Evolutionary conservation across 768 basidiomycete species (phyloP).

Genomic region (Phanerodontia chrysosporium): DNA sequence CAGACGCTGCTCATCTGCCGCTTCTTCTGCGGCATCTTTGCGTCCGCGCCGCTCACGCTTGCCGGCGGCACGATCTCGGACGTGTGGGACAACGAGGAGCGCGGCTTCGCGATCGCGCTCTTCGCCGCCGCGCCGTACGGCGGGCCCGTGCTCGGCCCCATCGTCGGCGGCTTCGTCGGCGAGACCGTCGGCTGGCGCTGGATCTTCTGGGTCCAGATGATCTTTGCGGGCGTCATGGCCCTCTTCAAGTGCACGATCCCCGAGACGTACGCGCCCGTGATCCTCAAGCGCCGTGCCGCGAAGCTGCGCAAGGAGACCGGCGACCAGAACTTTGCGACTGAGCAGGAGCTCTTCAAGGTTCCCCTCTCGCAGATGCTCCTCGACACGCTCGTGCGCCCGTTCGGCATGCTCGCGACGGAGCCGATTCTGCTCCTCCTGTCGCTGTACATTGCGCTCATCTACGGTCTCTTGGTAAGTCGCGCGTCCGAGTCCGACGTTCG

Average conservation of each 20-base stretch:
- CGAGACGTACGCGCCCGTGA: constrained; percentile 44
- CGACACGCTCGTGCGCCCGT: constrained; percentile 40
- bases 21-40: constrained; percentile 38
- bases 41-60: constrained; percentile 33
- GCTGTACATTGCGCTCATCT: constrained; percentile 41
- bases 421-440: constrained; percentile 43
- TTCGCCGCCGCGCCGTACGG: constrained; percentile 40
- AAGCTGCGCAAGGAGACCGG: constrained; percentile 34
- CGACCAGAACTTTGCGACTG: constrained; percentile 34
- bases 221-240: constrained; percentile 33
- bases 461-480: constrained; percentile 30
- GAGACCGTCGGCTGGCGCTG: constrained; percentile 37
- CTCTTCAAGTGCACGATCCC: constrained; percentile 32
- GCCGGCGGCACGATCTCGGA: constrained; percentile 33
- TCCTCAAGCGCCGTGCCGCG: constrained; percentile 37
- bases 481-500: constrained; percentile 7
- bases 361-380: constrained; percentile 32
- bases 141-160: constrained; percentile 47
- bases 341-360: constrained; percentile 37
- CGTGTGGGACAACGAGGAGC: constrained; percentile 32
- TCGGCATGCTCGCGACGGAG: constrained; percentile 42
- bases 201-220: constrained; percentile 34
- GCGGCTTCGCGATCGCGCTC: constrained; percentile 37
- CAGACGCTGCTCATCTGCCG: constrained; percentile 36
- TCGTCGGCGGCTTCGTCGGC: constrained; percentile 44